phyloP scores from a whole-genome alignment of 1,284 basidiomycete species.

The Leccinum fuscescens region DNA sequence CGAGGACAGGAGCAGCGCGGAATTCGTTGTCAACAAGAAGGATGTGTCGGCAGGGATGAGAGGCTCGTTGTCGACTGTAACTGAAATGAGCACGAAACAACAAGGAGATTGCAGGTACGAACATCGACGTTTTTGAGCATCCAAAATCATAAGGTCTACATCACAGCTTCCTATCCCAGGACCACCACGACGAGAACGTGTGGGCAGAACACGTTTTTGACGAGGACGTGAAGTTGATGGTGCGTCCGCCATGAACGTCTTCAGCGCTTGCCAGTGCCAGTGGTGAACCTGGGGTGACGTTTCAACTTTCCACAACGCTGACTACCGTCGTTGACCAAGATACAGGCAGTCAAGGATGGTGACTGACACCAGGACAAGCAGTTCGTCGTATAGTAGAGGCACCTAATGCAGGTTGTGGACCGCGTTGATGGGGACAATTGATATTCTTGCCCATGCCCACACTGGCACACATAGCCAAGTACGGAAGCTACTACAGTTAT shows the following conservation, averaged over 20 bases:
- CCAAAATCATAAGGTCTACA: constrained; percentile 80
- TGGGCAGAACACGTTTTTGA: constrained; percentile 76
- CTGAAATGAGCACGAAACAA: constrained; percentile 20
- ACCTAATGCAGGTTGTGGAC: constrained; percentile 11
- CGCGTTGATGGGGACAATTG: neutral
- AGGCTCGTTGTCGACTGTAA: constrained; percentile 66
- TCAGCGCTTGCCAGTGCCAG: constrained; percentile 12
- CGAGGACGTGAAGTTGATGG: constrained; percentile 30
- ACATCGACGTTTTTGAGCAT: constrained; percentile 78
- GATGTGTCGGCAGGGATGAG: constrained; percentile 62
- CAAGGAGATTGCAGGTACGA: constrained; percentile 36
- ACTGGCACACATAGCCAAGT: neutral
- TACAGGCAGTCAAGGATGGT: constrained; percentile 1
- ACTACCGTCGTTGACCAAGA: constrained; percentile 5
- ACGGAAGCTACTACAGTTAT: neutral
- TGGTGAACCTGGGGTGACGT: neutral
- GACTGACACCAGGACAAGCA: neutral
- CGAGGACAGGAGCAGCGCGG: constrained; percentile 40
- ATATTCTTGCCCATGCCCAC: neutral
- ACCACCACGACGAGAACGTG: constrained; percentile 74
- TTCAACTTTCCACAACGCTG: constrained; percentile 7
- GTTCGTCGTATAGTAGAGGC: constrained; percentile 14
- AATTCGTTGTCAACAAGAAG: constrained; percentile 72
- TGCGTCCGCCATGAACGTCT: constrained; percentile 27
- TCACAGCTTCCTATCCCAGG: constrained; percentile 75